Conservation (phyloP, 352 stramenopile genomes). For the Phytophthora pini region DNA sequence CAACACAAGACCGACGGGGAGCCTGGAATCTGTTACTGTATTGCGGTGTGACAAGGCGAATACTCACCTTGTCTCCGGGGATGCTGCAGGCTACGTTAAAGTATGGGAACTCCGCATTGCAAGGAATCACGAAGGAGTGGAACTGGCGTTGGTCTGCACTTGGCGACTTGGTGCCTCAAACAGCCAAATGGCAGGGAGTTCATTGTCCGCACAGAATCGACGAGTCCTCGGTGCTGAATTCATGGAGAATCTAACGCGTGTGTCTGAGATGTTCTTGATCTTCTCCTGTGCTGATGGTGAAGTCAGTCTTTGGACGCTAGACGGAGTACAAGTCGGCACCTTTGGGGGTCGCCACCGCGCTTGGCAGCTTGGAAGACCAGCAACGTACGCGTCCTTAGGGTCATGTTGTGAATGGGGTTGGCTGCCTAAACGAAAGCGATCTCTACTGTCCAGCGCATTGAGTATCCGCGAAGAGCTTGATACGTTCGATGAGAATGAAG, state of each 20-base stretch:
- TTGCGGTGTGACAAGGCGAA: slow-evolving; percentile 66
- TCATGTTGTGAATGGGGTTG: slow-evolving; percentile 58
- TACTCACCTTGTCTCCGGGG: slow-evolving; percentile 63
- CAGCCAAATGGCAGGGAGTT: slow-evolving; percentile 7
- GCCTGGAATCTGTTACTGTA: slow-evolving; percentile 58
- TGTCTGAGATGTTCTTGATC: slow-evolving; percentile 67
- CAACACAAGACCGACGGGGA: slow-evolving; percentile 6
- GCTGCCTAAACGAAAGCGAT: slow-evolving; percentile 13
- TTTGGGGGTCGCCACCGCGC: slow-evolving; percentile 64
- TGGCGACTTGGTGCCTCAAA: slow-evolving; percentile 46
- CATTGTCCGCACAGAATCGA: slow-evolving; percentile 19
- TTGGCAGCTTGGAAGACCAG: slow-evolving; percentile 67
- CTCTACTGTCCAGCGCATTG: slow-evolving; percentile 10
- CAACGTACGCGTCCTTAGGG: slow-evolving; percentile 47
- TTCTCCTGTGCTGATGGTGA: slow-evolving; percentile 69
- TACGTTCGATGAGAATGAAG: slow-evolving; percentile 10
- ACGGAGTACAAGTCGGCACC: slow-evolving; percentile 68
- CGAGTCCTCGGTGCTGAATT: slow-evolving; percentile 65
- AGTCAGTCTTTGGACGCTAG: slow-evolving; percentile 77
- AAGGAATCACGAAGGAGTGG: slow-evolving; percentile 57
- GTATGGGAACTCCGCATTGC: slow-evolving; percentile 72
- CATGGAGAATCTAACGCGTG: slow-evolving; percentile 62
- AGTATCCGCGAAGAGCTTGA: slow-evolving; percentile 25
- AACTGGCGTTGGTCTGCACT: slow-evolving; percentile 63
- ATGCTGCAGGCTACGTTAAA: slow-evolving; percentile 62